Base-by-base conservation (phyloP, 805 yeast species). In the Wickerhamiella dianesei region DNA sequence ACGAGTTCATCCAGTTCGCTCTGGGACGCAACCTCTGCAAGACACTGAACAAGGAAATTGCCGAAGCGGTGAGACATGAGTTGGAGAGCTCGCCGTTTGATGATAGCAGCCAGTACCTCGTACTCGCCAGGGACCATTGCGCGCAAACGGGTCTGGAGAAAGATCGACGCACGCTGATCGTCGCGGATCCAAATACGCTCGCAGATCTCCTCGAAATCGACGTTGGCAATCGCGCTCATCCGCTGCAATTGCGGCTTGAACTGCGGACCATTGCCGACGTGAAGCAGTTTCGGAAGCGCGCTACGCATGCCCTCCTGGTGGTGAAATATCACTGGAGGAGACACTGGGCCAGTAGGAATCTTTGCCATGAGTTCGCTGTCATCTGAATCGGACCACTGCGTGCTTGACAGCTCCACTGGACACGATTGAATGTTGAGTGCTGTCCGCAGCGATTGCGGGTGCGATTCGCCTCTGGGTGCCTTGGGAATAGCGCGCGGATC, bases 111-210 rank as follows among this genome's bases (percentile, higher is more conserved):
- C 14, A 67, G 61, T 12, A 50, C 46, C 18, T 55, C 56, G 37
- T 53, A 60, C 44, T 65, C 66, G 16, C 50, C 62, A 1, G 54
- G 50, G 19, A 55, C 48, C 13, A 65, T 58, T 3, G 52, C 49
- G 44, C 60, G 61, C 32, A 68, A 59, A 45, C 67, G 63, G 47
- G 67, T 69, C 56, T 68, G 72, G 29, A 68, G 49, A 44, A 62
- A 64, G 3, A 67, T 56, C 8, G 72, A 68, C 4, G 72, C 68
- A 48, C 63, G 68, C 53, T 67, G 72, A 47, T 68, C 71, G 43
- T 64, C 56, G 20, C 12, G 19, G 13, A 20, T 29, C 53, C 53
- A 53, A 12, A 53, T 50, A 16, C 44, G 49, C 32, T 46, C 48
- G 18, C 43, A 20, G 14, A 42, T 29, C 6, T 35, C 25, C 9